Percentiles rank a stretch among this genome's conserved stretches.
phyloP scores from a whole-genome alignment of 1,284 basidiomycete species.

The Sanghuangporus sanghuang region DNA sequence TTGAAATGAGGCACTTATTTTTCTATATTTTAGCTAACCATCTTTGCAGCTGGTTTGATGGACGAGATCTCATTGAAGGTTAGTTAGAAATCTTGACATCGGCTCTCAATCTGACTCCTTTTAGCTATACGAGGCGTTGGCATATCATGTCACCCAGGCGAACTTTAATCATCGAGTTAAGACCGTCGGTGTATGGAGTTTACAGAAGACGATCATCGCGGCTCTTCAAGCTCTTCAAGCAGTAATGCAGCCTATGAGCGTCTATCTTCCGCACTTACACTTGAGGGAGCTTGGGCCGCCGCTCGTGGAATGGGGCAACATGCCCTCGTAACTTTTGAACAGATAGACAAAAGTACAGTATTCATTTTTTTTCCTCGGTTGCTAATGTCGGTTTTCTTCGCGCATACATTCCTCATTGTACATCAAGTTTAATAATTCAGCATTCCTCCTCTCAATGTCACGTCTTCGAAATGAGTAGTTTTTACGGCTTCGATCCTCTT shows the following conservation, averaged over 20 bases:
- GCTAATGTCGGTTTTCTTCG: neutral
- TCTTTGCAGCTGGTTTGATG: slow-evolving; percentile 64
- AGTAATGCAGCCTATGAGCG: slow-evolving; percentile 49
- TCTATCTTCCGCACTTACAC: slow-evolving; percentile 40
- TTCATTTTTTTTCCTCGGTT: neutral
- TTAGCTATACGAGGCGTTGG: slow-evolving; percentile 84
- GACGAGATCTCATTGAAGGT: slow-evolving; percentile 79
- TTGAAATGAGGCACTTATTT: neutral
- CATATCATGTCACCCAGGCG: slow-evolving; percentile 84
- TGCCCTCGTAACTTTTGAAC: neutral
- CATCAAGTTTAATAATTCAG: neutral
- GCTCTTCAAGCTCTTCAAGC: slow-evolving; percentile 55
- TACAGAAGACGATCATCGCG: slow-evolving; percentile 68
- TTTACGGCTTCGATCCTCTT: neutral
- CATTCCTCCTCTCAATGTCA: neutral
- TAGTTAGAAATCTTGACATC: slow-evolving; percentile 10
- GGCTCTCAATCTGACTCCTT: neutral
- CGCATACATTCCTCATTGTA: neutral
- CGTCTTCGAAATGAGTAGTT: neutral
- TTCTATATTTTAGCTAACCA: slow-evolving; percentile 20
- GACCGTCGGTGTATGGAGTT: slow-evolving; percentile 80
- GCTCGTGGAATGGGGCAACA: slow-evolving; percentile 9
- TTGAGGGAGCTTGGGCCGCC: slow-evolving; percentile 26
- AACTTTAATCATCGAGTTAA: slow-evolving; percentile 85
- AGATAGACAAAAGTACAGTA: slow-evolving; percentile 1